Evolutionary conservation across 1,139 yeast species (phyloP).

Genomic region (Diutina ranongensis): DNA sequence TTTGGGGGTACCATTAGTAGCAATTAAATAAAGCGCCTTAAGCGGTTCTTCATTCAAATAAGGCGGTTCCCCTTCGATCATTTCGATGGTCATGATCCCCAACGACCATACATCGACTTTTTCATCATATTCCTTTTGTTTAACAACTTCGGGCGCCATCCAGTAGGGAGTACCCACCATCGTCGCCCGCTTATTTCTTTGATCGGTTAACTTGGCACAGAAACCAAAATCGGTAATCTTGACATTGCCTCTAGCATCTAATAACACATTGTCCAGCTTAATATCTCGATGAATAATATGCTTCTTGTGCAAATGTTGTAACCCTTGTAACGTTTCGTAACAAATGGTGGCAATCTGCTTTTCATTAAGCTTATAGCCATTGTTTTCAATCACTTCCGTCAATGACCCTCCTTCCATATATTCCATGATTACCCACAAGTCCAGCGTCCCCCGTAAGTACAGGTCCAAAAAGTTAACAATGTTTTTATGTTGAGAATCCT

Average conservation of each 20-base stretch:
- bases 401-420: constrained; percentile 39
- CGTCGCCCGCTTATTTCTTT: constrained; percentile 87
- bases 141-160: constrained; percentile 99
- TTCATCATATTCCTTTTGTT: constrained; percentile 91
- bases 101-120: constrained; percentile 97
- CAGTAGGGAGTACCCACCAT: constrained; percentile 99
- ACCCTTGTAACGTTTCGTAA: constrained; percentile 81
- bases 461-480: constrained; percentile 38
- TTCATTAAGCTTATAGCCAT: constrained; percentile 53
- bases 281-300: constrained; percentile 94
- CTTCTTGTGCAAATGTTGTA: constrained; percentile 81
- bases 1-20: constrained; percentile 95
- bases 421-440: constrained; percentile 21
- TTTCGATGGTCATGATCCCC: constrained; percentile 97
- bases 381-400: constrained; percentile 85
- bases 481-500: constrained; percentile 35
- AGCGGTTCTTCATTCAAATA: constrained; percentile 92
- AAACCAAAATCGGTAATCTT: constrained; percentile 97
- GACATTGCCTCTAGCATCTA: constrained; percentile 80
- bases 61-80: constrained; percentile 98
- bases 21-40: constrained; percentile 80
- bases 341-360: constrained; percentile 86
- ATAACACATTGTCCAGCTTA: constrained; percentile 84
- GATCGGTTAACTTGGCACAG: constrained; percentile 92
- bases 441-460: constrained; percentile 29